Percentiles rank a stretch among this genome's conserved stretches.
Evolutionary conservation across 1,284 basidiomycete species (phyloP).

Genomic region (Trichosporon sp.): DNA sequence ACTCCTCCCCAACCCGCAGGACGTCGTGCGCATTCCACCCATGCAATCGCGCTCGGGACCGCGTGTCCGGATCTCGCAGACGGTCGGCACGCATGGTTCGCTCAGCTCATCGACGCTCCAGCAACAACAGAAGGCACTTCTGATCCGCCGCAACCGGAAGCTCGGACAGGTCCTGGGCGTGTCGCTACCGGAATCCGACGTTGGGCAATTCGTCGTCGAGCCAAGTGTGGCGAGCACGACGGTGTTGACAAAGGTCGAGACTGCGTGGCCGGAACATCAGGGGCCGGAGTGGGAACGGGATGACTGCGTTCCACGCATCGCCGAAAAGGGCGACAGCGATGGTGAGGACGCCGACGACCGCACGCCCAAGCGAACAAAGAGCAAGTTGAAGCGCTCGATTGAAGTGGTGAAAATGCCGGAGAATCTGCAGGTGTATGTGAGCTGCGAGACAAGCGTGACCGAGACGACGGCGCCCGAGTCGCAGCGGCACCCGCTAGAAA

Average conservation of each 20-base stretch:
- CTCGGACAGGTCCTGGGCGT: conserved; percentile 68
- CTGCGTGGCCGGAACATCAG: conserved; percentile 17
- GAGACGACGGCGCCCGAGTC: conserved; percentile 14
- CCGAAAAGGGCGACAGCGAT: too few relatives aligned
- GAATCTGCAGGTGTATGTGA: conserved; percentile 23
- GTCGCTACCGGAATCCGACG: conserved; percentile 25
- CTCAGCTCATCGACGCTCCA: conserved; percentile 11
- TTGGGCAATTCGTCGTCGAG: conserved; percentile 32
- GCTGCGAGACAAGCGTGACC: conserved; percentile 23
- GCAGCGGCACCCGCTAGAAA: background rate
- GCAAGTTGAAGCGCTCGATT: background rate
- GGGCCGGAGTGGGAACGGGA: conserved; percentile 26
- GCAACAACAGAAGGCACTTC: conserved; percentile 60
- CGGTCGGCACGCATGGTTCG: background rate
- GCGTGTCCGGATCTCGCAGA: background rate
- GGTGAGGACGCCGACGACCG: background rate
- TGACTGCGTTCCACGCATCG: conserved; percentile 24
- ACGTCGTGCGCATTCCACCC: conserved; percentile 17
- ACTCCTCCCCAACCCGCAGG: conserved; percentile 18
- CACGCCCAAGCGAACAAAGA: background rate
- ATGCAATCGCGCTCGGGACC: conserved; percentile 9
- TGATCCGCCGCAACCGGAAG: conserved; percentile 66
- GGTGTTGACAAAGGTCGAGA: conserved; percentile 14
- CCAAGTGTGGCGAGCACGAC: conserved; percentile 19
- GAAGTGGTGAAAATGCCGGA: background rate